Conservation (phyloP, 169 alveolate genomes). For the Besnoitia besnoiti region DNA sequence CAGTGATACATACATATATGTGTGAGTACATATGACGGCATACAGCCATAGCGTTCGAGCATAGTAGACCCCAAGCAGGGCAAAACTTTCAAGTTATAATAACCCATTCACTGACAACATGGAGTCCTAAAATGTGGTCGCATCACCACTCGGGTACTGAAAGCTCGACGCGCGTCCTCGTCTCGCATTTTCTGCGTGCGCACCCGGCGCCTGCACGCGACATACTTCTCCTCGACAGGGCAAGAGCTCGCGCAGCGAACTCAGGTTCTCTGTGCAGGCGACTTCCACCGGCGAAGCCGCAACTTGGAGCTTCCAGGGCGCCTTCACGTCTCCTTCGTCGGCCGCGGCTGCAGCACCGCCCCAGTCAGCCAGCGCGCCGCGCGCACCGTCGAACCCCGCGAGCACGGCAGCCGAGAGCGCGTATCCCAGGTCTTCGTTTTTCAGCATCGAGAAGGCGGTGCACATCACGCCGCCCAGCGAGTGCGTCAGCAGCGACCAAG, state of each 20-base stretch:
- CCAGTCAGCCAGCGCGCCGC: not conserved
- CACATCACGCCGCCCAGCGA: slow-evolving; percentile 15
- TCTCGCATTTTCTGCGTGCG: no score
- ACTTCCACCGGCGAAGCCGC: not conserved
- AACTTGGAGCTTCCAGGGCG: not conserved
- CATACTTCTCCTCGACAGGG: slow-evolving; percentile 48
- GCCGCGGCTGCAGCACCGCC: not conserved
- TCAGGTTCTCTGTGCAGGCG: slow-evolving; percentile 37
- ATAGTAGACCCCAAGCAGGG: no score
- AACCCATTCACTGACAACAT: no score
- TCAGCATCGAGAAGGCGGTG: slow-evolving; percentile 16
- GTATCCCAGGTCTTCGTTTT: not conserved
- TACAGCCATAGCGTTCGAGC: no score
- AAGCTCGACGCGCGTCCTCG: no score
- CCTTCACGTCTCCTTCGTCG: not conserved
- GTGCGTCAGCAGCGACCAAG: slow-evolving; percentile 19
- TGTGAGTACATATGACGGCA: no score
- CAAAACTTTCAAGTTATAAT: no score
- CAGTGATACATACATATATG: no score
- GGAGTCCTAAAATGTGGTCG: no score
- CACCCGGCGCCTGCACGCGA: no score
- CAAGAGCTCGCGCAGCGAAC: slow-evolving; percentile 6
- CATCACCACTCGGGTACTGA: no score
- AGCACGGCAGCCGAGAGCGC: not conserved
- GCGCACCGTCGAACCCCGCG: not conserved